A percentile compares a stretch with the other conserved stretches of the same genome.
Conservation (phyloP, 2,329 filamentous ascomycete species). For the Pseudovirgaria hyperparasitica region DNA sequence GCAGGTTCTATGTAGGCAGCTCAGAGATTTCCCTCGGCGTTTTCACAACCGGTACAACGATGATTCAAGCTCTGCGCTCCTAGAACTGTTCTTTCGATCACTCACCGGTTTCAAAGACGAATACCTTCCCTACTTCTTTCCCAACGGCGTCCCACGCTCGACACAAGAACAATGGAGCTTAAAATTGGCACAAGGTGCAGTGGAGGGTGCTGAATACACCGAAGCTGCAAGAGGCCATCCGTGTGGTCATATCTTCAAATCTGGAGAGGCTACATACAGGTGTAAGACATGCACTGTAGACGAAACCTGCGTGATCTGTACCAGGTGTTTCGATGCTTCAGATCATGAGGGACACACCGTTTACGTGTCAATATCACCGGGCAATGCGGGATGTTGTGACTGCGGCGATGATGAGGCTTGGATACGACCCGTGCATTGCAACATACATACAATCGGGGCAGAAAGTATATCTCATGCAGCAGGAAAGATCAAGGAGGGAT, state of each 20-base stretch:
- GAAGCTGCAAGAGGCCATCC: constrained; percentile 82
- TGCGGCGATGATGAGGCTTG: constrained; percentile 95
- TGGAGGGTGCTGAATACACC: constrained; percentile 89
- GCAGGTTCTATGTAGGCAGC: constrained; percentile 69
- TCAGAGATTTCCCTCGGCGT: constrained; percentile 62
- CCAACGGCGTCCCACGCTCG: constrained; percentile 49
- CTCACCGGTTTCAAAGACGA: constrained; percentile 64
- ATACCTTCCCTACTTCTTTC: constrained; percentile 71
- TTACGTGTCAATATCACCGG: constrained; percentile 72
- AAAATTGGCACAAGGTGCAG: constrained; percentile 76
- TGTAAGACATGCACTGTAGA: constrained; percentile 92
- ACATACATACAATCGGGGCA: constrained; percentile 63
- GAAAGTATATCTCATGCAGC: constrained; percentile 24
- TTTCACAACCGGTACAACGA: constrained; percentile 66
- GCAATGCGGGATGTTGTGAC: constrained; percentile 93
- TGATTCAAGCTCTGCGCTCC: constrained; percentile 56
- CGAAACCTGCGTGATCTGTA: constrained; percentile 90
- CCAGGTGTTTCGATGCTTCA: constrained; percentile 86
- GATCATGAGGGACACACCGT: constrained; percentile 92
- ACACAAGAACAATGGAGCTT: constrained; percentile 57
- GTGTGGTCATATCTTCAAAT: constrained; percentile 94
- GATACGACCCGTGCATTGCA: constrained; percentile 76
- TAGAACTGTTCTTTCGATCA: constrained; percentile 74
- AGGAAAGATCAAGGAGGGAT: constrained; percentile 45
- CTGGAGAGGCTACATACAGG: constrained; percentile 83